Evolutionary conservation across 1,284 basidiomycete genomes (phyloP), one percentile per base, ranked within the genome.

Genomic region (Cryptococcus sp.): DNA sequence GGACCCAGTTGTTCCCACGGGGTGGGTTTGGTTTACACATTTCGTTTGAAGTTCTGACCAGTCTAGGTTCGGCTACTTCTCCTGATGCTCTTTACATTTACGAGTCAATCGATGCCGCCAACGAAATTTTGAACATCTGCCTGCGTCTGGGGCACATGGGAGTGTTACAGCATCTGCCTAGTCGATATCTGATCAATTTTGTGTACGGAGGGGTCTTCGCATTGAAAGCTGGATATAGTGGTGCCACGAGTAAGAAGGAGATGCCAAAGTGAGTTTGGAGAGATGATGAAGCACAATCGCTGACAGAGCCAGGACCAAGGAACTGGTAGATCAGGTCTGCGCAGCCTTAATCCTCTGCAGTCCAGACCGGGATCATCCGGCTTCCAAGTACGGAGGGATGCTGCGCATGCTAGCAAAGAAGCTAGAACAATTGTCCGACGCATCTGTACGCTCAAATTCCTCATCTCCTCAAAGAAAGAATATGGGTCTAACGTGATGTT

Each of bases 31-130:
- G n/a, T 13, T 33, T 1, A 6, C 32, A 11, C n/a, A 37, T 8
- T 45, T 41, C 38, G n/a, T 41, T 23, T 23, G 38, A 46, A 23
- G 44, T 31, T 44, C 14, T 15, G 2, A 3, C 13, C 42, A 14
- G 11, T 11, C 36, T 44, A 71, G 71, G 71, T n/a, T 65, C 68
- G 3, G 75, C 75, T 15, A 70, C 72, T 13, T 72, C 71, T 1
- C 73, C 75, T 1, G 75, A 77, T 58, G 75, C 74, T 3, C 55
- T 72, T 50, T 76, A 72, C 58, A 77, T 77, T 59, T 75, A 71
- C 61, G 73, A 74, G 41, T 70, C 70, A 4, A 73, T 74, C 50
- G 72, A 75, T 38, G 72, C 76, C 0, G 75, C 74, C n/a, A 65
- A 69, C 32, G 72, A 78, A 58, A 67, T 78, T 4, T 62, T 78